Conservation (phyloP, 495 filamentous ascomycete genomes). For the Aspergillus avenaceus region DNA sequence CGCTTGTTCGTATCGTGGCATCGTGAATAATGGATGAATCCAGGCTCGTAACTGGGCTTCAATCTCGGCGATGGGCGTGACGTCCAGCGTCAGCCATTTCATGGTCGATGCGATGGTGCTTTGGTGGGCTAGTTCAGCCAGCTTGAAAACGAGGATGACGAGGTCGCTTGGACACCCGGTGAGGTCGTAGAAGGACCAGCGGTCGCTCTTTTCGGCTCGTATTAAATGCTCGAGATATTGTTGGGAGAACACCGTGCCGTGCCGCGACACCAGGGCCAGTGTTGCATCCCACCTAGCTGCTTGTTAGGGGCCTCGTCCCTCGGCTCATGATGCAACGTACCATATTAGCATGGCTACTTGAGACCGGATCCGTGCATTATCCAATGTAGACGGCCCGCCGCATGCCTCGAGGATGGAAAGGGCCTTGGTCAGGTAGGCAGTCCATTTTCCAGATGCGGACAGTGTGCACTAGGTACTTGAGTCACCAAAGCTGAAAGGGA, state of each 20-base stretch:
- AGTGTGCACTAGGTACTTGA: conserved; percentile 18
- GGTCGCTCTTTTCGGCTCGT: conserved; percentile 9
- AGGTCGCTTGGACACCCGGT: conserved; percentile 22
- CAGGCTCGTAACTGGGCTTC: conserved; percentile 11
- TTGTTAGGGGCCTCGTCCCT: no score
- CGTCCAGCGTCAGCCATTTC: conserved; percentile 24
- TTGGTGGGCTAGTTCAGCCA: conserved; percentile 18
- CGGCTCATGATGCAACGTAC: conserved; percentile 16
- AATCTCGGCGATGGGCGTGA: conserved; percentile 13
- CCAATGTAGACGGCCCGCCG: conserved; percentile 9
- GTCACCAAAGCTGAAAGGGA: no score
- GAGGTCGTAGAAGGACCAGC: conserved; percentile 26
- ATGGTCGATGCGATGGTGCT: conserved; percentile 19
- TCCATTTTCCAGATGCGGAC: conserved; percentile 14
- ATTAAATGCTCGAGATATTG: conserved; percentile 14
- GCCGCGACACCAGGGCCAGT: conserved; percentile 21
- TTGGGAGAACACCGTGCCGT: conserved; percentile 16
- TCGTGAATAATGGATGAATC: neutral
- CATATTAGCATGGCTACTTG: conserved; percentile 25
- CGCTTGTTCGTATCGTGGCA: neutral
- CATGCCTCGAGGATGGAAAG: conserved; percentile 9
- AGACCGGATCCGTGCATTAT: conserved; percentile 8
- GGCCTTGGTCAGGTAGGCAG: conserved; percentile 5
- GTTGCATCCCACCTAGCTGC: conserved; percentile 25
- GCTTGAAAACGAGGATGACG: conserved; percentile 13